Evolutionary conservation across 345 rosid genomes (phyloP), one percentile per base, ranked within the genome.

Genomic region (Gossypium raimondii): DNA sequence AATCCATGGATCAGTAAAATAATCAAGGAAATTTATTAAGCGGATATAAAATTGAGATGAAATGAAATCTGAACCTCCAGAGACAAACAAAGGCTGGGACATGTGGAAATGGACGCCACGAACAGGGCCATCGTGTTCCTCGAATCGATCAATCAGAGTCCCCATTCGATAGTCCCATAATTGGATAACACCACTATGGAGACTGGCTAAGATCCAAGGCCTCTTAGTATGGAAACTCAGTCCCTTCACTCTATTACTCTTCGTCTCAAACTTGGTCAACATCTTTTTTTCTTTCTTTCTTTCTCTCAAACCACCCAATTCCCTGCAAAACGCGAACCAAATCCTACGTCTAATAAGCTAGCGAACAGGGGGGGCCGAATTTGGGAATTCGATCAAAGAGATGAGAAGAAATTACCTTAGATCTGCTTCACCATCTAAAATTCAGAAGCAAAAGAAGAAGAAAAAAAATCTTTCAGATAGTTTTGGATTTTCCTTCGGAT

Each of bases 141-240:
- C 99, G 63, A 95, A 93, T 57, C 97, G 75, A 76, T 93, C 99
- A 56, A 95, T 91, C 63, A 95, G 82, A 65, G 99, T 95, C 48
- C 97, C 98, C 96, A 93, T 93, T 10, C 99, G 92, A 74, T 95
- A 95, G 83, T 95, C 99, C 99, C 98, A 95, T 72, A 93, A 90
- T 90, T 95, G 98, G 89, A 95, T 90, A 82, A 93, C 98, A 24
- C 99, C 99, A 64, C 97, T 95, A 83, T 95, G 99, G 64, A 95
- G 96, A 84, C 97, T 93, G 10, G 99, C 96, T 45, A 95, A 89
- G 84, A 93, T 91, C 99, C 99, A 95, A 69, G 99, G 98, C 76
- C 99, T 69, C 84, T 95, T 91, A 67, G 88, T 86, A 81, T 95
- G 99, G 79, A 95, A 95, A 81, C 92, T 95, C 75, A 95, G 87